Base-by-base conservation (phyloP, 1,284 basidiomycete species). In the Pascua guehoae region DNA sequence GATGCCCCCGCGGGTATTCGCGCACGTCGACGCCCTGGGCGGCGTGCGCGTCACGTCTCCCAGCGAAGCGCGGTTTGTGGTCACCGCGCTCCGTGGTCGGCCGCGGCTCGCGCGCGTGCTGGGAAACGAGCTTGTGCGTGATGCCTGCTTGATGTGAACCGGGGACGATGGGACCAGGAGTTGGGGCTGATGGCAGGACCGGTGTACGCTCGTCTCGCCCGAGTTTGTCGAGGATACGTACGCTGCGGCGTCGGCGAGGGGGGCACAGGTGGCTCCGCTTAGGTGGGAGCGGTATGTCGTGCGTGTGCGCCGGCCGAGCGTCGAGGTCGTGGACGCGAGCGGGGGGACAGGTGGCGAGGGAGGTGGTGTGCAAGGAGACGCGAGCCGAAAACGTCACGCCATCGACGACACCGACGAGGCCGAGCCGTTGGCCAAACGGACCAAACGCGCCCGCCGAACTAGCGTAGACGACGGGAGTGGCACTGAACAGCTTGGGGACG, bases 11-110 rank as follows among this genome's bases (percentile, higher is more conserved):
- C 16, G 17, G 18, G 12, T 53, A 40, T 53, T 57, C 38, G 62
- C 67, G 14, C 61, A 63, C 38, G 70, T 76, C 36, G 69, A 69
- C 16, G 68, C 68, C n/a, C 63, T 78, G 4, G 76, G 74, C 8
- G 76, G 74, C 15, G 56, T 53, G 41, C 58, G 62, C n/a, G 65
- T 68, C 0, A 36, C 42, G 7, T 45, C 59, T 1, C n/a, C 66
- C 0, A 62, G 64, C 8, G 56, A 65, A 5, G 68, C 68, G 12
- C 47, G 58, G 4, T 36, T 75, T 7, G 61, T 73, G 10, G 45
- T 78, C 14, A 75, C 71, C 10, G 70, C 66, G 4, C 54, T 78
- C 7, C 62, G 61, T 36, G 76, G 76, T 0, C 56, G 69, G 41
- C 68, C 72, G 45, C 58, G 76, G 37, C 48, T 78, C 41, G 50